Conservation (phyloP, 805 yeast species). For the Sugiyamaella chiloensis region DNA sequence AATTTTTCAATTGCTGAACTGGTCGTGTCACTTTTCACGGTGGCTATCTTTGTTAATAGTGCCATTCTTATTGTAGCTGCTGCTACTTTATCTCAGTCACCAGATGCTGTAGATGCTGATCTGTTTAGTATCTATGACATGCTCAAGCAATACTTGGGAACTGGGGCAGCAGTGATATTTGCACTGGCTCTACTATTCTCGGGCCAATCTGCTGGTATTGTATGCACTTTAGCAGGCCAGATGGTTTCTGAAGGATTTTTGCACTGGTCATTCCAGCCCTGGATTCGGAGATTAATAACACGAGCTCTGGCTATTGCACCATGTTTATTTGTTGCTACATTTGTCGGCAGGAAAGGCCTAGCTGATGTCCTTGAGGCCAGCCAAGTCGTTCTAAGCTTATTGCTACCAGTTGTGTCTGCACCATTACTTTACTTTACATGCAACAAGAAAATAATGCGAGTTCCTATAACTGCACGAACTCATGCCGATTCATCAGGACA, state of each 20-base stretch:
- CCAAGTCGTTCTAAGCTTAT: conserved; percentile 77
- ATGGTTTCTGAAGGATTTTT: conserved; percentile 90
- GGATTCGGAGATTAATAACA: conserved; percentile 73
- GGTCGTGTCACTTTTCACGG: conserved; percentile 74
- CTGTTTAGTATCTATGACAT: conserved; percentile 74
- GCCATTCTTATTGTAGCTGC: conserved; percentile 91
- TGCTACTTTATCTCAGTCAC: conserved; percentile 63
- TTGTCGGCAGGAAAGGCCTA: conserved; percentile 79
- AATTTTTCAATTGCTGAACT: conserved; percentile 78
- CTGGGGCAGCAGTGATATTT: conserved; percentile 84
- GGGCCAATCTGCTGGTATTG: conserved; percentile 95
- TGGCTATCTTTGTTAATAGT: conserved; percentile 89
- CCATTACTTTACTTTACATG: conserved; percentile 83
- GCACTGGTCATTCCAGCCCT: conserved; percentile 76
- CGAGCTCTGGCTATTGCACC: conserved; percentile 83
- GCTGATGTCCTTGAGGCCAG: conserved; percentile 66
- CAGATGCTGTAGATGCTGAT: conserved; percentile 74
- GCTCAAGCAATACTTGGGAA: conserved; percentile 65
- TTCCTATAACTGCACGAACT: conserved; percentile 21
- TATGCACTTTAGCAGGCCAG: conserved; percentile 90
- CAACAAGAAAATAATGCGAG: conserved; percentile 59
- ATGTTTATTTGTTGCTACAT: conserved; percentile 67
- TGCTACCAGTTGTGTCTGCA: conserved; percentile 83
- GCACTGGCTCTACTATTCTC: conserved; percentile 84
- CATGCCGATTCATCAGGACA: neutral